Base-by-base conservation (phyloP, 345 rosid genomes). In the Moringa oleifera region DNA sequence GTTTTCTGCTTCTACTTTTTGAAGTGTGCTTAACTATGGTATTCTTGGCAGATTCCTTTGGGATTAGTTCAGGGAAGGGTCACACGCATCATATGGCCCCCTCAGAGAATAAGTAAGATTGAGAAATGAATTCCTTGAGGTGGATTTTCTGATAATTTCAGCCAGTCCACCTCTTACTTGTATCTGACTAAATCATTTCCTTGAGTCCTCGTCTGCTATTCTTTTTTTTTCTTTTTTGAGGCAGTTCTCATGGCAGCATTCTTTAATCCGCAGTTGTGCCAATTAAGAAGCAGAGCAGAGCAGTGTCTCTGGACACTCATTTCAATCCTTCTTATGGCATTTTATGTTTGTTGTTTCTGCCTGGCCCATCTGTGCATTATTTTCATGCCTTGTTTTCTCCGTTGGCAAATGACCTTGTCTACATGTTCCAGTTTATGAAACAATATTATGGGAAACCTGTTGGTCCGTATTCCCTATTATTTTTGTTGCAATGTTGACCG, bases 51-150 rank as follows among this genome's bases (percentile, higher is more conserved):
- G 99, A 79, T 90, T 59, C 96, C 99, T 53, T 63, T 93, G 75
- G 99, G 95, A 59, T 74, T 86, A 71, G 62, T 85, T 51, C 76
- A 67, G 22, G 99, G 96, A 70, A 79, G 92, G 69, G 89, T 73
- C 46, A 82, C 87, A 23, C 84, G 75, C 70, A 52, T 88, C 13
- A 15, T 41, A 41, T 41, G 47, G 47, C 47, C 47, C 13, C 47
- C 47, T 41, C 13, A 11, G 47, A 41, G 47, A 15, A 41, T 11
- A 41, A 41, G 47, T 15, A 41, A 41, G 47, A 11, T 41, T 15
- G 17, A 41, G 47, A 41, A 16, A 15, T 4, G 17, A 41, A 41
- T 15, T 41, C 47, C 17, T 41, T 16, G 12, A 41, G 17, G 12
- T 41, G 47, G 47, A 41, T 1, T 41, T 41, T 15, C 47, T 41